Percentiles rank a stretch among this genome's conserved stretches.
Evolutionary conservation across 495 filamentous ascomycete genomes (phyloP).

Genomic region (Pseudevernia furfuracea): DNA sequence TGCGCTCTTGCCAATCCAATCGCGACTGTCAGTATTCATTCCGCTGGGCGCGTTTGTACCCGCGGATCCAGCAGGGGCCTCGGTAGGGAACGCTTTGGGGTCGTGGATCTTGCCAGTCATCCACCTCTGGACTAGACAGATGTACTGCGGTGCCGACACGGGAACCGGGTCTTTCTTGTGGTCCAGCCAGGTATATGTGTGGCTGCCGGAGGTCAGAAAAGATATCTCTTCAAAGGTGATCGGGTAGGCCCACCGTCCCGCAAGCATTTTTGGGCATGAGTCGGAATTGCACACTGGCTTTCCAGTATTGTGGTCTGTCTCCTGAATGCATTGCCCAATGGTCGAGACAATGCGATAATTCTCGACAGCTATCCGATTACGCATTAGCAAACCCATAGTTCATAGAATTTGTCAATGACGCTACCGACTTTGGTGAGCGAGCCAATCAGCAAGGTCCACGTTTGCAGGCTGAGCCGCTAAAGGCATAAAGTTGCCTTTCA

Average conservation of each 20-base stretch:
- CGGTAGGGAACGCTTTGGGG: constrained; percentile 76
- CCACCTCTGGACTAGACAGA: constrained; percentile 88
- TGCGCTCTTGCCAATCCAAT: constrained; percentile 81
- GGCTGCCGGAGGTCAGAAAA: constrained; percentile 40
- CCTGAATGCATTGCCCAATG: constrained; percentile 75
- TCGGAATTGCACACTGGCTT: constrained; percentile 71
- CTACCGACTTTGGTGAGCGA: constrained; percentile 79
- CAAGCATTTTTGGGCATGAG: constrained; percentile 85
- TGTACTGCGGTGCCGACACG: constrained; percentile 76
- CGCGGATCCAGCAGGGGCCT: constrained; percentile 48
- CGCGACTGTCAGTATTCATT: constrained; percentile 47
- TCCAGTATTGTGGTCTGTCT: constrained; percentile 62
- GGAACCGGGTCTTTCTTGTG: constrained; percentile 54
- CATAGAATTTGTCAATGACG: background rate
- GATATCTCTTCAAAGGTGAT: constrained; percentile 8
- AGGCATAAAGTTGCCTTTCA: constrained; percentile 95
- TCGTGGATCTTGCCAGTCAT: constrained; percentile 87
- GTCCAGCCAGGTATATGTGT: constrained; percentile 89
- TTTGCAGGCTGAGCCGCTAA: constrained; percentile 81
- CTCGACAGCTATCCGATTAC: constrained; percentile 48
- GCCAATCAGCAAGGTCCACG: constrained; percentile 86
- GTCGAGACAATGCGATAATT: constrained; percentile 79
- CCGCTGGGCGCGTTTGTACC: constrained; percentile 56
- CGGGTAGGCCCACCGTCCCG: constrained; percentile 60
- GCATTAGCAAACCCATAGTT: constrained; percentile 22